Percentiles rank a stretch among this genome's conserved stretches.
Conservation (phyloP, 2,329 filamentous ascomycete species). For the Dothistroma pini region DNA sequence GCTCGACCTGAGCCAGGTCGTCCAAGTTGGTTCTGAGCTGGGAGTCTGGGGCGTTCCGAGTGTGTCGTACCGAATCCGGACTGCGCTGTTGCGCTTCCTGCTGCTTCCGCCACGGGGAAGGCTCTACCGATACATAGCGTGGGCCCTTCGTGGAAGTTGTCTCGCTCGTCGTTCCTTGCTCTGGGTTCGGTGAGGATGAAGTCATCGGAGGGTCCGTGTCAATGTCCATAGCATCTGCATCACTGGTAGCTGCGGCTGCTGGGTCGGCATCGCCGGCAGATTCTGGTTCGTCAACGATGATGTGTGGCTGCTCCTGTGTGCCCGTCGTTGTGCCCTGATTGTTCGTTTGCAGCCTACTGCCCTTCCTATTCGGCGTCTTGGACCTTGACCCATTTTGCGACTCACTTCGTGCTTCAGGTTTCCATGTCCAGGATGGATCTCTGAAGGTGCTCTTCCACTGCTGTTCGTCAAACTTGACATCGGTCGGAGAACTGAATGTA, state of each 20-base stretch:
- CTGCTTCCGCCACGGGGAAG: constrained; percentile 32
- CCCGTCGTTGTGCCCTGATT: constrained; percentile 10
- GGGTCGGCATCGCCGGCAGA: constrained; percentile 22
- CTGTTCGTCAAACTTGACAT: constrained; percentile 39
- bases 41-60: constrained; percentile 14
- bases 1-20: constrained; percentile 46
- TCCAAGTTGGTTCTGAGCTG: constrained; percentile 37
- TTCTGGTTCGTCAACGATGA: constrained; percentile 30
- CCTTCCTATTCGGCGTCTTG: constrained; percentile 29
- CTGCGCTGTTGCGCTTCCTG: constrained; percentile 18
- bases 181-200: constrained; percentile 8
- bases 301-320: constrained; percentile 26
- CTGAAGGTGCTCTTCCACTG: constrained; percentile 45
- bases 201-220: constrained; percentile 36
- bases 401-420: constrained; percentile 9
- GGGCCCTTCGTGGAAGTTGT: constrained; percentile 24
- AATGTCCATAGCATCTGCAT: constrained; percentile 47
- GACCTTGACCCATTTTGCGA: constrained; percentile 28
- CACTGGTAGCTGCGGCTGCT: constrained; percentile 8
- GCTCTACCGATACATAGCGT: constrained; percentile 33
- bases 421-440: constrained; percentile 32
- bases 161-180: constrained; percentile 9
- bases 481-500: constrained; percentile 9
- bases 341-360: constrained; percentile 21
- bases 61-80: constrained; percentile 11